phyloP scores from a whole-genome alignment of 2,329 filamentous ascomycete species.

The Acrocalymma vagum region DNA sequence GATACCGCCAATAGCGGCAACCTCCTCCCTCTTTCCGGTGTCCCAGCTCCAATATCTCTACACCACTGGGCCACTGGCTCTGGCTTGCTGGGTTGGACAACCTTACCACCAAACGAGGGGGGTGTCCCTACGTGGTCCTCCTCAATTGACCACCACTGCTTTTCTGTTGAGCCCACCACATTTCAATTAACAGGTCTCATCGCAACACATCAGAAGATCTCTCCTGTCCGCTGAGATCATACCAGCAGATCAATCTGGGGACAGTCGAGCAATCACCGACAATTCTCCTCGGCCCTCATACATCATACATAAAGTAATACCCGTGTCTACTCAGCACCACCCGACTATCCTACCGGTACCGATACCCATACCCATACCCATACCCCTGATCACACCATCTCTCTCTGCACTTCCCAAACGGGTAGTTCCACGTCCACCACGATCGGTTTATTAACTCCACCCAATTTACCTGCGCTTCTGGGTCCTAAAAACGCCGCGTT shows the following conservation, averaged over 20 bases:
- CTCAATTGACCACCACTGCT: slow-evolving; percentile 21
- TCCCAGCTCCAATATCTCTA: too few species aligned
- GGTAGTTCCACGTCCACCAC: slow-evolving; percentile 83
- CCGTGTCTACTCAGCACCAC: too few species aligned
- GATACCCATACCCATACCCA: neutral
- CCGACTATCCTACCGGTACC: too few species aligned
- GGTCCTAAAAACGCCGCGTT: slow-evolving; percentile 80
- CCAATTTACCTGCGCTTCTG: slow-evolving; percentile 64
- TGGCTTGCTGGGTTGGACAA: slow-evolving; percentile 26
- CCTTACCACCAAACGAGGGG: neutral
- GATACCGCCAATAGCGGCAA: slow-evolving; percentile 15
- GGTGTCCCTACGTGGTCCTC: slow-evolving; percentile 30
- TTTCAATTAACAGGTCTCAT: neutral
- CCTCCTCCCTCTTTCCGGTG: slow-evolving; percentile 1
- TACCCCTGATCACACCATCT: neutral
- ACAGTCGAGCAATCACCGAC: too few species aligned
- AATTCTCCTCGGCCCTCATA: too few species aligned
- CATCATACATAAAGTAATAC: too few species aligned
- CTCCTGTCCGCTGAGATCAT: slow-evolving; percentile 32
- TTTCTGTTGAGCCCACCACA: neutral
- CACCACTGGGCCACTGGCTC: slow-evolving; percentile 15
- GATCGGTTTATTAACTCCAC: slow-evolving; percentile 78
- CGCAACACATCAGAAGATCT: slow-evolving; percentile 6
- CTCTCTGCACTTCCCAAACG: slow-evolving; percentile 53
- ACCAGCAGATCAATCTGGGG: too few species aligned